Base-by-base conservation (phyloP, 805 yeast genomes). In the Candida sanyiensis region DNA sequence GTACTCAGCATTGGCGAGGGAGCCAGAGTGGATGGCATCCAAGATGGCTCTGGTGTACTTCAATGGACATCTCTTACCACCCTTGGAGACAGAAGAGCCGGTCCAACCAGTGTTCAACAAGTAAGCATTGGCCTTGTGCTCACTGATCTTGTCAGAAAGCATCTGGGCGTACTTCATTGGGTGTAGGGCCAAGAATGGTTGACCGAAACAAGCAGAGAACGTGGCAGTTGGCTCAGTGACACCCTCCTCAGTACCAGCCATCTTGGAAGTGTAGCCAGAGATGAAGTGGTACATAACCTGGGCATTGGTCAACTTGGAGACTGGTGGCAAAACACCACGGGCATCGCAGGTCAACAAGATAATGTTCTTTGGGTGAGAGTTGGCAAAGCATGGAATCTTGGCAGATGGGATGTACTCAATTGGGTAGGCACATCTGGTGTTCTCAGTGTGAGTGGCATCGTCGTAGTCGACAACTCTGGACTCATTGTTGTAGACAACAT, bases 231-330 rank as follows among this genome's bases (percentile, higher is more conserved):
- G 97, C 70, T 90, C 97, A 47, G 97, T 89, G 50, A 90, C 86
- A 67, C 98, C 98, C 64, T 86, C 94, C 70, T 90, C 98, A 38
- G 98, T 90, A 64, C 97, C 97, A 46, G 98, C 96, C 95, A 90
- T 90, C 78, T 93, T 90, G 40, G 97, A 90, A 46, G 98, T 90
- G 77, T 90, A 90, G 58, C 98, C 98, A 48, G 95, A 83, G 55
- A 90, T 90, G 70, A 90, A 90, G 70, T 90, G 97, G 76, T 93
- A 90, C 97, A 93, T 90, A 50, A 90, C 97, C 70, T 90, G 97
- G 54, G 90, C 85, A 60, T 87, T 87, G 28, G 95, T 75, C 63
- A 90, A 77, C 67, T 82, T 86, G 48, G 97, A 88, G 48, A 90
- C 94, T 48, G 97, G 97, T 39, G 98, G 98, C 56, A 90, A 73